Conservation (phyloP, 1,284 basidiomycete species). For the Melampsora americana region DNA sequence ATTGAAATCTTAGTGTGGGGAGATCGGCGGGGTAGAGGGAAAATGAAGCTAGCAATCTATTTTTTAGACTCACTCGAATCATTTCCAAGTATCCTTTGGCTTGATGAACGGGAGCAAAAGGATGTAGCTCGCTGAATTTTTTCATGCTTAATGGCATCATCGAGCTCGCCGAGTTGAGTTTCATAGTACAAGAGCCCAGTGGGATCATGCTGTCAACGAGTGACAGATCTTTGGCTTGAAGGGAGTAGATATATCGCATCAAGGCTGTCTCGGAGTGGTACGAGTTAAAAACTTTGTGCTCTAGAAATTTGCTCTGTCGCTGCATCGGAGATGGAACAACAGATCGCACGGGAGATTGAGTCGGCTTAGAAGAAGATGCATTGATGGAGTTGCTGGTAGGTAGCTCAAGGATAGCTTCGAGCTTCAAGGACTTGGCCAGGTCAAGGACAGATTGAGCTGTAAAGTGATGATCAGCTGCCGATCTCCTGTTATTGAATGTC, state of each 20-base stretch:
- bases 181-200: constrained; percentile 78
- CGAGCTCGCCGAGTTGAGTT: constrained; percentile 91
- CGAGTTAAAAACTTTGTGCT: constrained; percentile 79
- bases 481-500: constrained; percentile 42
- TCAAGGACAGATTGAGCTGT: constrained; percentile 54
- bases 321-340: constrained; percentile 56
- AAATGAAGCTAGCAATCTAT: not conserved
- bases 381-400: constrained; percentile 12
- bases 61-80: constrained; percentile 18
- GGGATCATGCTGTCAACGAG: constrained; percentile 96
- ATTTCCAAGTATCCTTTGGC: constrained; percentile 71
- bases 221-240: constrained; percentile 90
- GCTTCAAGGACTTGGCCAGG: constrained; percentile 44
- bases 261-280: constrained; percentile 98
- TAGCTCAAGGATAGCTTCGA: constrained; percentile 39
- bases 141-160: constrained; percentile 96
- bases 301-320: constrained; percentile 73
- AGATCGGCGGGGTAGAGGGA: not conserved
- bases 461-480: constrained; percentile 37
- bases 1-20: not conserved
- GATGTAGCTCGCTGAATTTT: constrained; percentile 83
- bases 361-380: constrained; percentile 5
- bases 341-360: constrained; percentile 31
- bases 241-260: constrained; percentile 72
- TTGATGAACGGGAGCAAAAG: constrained; percentile 86